These are phyloP conservation scores for Neurospora sp. DNA, from an alignment of 495 filamentous ascomycete species.

Conservation along the genomic window DNA sequence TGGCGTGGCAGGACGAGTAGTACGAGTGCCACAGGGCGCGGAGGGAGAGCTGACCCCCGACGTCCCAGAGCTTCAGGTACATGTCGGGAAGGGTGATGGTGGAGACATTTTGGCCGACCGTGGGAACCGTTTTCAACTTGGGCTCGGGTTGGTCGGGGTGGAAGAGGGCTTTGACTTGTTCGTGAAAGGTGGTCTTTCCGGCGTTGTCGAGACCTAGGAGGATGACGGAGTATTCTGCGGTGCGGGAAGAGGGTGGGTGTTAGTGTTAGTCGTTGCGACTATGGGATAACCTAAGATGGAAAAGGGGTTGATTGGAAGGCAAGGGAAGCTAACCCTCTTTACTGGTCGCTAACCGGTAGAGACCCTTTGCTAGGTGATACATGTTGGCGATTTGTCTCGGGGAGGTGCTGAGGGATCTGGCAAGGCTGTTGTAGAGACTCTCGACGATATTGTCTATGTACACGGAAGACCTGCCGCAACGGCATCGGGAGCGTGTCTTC, in stretches of 20 bases:
- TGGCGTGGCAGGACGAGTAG: constrained; percentile 86
- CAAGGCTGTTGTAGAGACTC: background rate
- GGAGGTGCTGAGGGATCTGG: background rate
- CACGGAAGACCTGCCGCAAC: background rate
- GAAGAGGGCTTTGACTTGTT: constrained; percentile 85
- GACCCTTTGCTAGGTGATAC: constrained; percentile 93
- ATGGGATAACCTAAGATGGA: background rate
- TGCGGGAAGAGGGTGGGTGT: constrained; percentile 2
- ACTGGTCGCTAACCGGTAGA: constrained; percentile 88
- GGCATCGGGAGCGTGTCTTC: background rate
- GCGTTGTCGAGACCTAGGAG: constrained; percentile 96
- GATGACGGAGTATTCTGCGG: constrained; percentile 86
- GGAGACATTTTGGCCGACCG: constrained; percentile 93
- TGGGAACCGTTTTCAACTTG: constrained; percentile 74
- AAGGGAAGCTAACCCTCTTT: constrained; percentile 62
- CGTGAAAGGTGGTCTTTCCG: constrained; percentile 96
- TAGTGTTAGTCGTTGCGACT: background rate
- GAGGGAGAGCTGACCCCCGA: constrained; percentile 83
- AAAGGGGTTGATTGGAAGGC: background rate
- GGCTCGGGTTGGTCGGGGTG: constrained; percentile 51
- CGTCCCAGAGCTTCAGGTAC: constrained; percentile 98
- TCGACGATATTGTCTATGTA: background rate
- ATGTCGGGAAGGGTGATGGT: constrained; percentile 79
- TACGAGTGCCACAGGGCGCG: constrained; percentile 93
- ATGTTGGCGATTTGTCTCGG: constrained; percentile 37